These are phyloP conservation scores for Plectosphaerella plurivora DNA, from an alignment of 2,329 filamentous ascomycete genomes.

Conservation along the genomic window DNA sequence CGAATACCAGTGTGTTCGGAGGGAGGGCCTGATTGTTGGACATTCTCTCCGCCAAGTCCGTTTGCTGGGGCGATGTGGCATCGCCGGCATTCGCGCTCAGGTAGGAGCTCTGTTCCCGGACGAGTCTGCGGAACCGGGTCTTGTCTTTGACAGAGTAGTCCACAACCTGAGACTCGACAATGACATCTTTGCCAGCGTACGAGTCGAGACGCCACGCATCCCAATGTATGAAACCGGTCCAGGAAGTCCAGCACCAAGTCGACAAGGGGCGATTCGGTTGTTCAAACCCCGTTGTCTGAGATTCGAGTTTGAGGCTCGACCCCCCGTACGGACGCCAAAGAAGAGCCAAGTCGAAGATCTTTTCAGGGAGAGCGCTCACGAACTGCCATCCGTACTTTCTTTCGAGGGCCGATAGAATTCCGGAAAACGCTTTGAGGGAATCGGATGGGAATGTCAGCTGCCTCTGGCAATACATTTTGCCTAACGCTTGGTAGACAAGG, in stretches of 20 bases:
- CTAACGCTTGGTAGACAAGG: background rate
- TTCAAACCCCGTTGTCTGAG: fast-evolving
- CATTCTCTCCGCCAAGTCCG: background rate
- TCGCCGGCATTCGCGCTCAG: background rate
- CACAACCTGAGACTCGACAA: background rate
- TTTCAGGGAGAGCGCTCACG: background rate
- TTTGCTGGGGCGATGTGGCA: background rate
- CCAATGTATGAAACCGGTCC: background rate
- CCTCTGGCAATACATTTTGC: background rate
- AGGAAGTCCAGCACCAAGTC: constrained; percentile 5
- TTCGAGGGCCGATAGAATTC: background rate
- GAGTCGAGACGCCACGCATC: background rate
- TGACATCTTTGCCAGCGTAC: background rate
- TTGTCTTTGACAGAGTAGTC: background rate
- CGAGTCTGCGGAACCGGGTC: background rate
- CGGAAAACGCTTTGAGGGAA: background rate
- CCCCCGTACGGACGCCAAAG: background rate
- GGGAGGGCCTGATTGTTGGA: background rate
- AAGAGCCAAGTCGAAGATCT: background rate
- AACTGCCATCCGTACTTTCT: background rate
- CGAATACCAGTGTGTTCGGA: background rate
- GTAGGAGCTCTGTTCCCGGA: background rate
- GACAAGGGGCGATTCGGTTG: background rate
- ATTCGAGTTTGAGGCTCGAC: background rate
- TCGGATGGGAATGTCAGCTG: background rate